Conservation (phyloP, 768 basidiomycete genomes). For the Phlebiopsis flavidoalba region DNA sequence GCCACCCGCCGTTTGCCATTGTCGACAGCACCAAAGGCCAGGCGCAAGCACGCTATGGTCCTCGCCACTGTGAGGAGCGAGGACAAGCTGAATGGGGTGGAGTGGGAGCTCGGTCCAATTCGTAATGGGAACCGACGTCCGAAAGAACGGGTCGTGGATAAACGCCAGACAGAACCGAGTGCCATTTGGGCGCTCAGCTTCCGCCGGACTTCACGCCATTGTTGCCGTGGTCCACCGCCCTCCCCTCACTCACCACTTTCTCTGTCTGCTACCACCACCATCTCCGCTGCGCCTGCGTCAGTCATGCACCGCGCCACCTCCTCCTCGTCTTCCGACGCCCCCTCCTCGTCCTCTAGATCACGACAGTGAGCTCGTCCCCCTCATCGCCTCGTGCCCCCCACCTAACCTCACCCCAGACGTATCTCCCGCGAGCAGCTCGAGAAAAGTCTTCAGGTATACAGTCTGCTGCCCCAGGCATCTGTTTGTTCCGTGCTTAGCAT, state of each 20-base stretch:
- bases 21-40: no score
- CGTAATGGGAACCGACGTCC: conserved; percentile 1
- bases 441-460: conserved; percentile 32
- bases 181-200: conserved; percentile 16
- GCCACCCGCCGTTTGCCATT: not conserved
- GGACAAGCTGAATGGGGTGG: not conserved
- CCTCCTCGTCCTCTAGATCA: conserved; percentile 20
- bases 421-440: conserved; percentile 29
- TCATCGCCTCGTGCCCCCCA: conserved; percentile 18
- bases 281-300: conserved; percentile 15
- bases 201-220: conserved; percentile 31
- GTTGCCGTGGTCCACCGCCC: conserved; percentile 35
- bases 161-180: conserved; percentile 4
- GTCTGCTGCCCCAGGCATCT: not conserved
- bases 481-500: not conserved
- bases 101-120: not conserved
- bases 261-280: conserved; percentile 35
- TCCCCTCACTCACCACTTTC: conserved; percentile 23
- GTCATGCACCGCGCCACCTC: conserved; percentile 27
- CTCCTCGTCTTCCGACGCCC: conserved; percentile 22
- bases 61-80: not conserved
- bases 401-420: conserved; percentile 18
- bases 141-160: not conserved
- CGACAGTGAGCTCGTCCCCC: conserved; percentile 27
- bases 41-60: not conserved